These are phyloP conservation scores for Pseudogymnoascus sp. DNA, from an alignment of 2,329 filamentous ascomycete species.

Conservation along the genomic window DNA sequence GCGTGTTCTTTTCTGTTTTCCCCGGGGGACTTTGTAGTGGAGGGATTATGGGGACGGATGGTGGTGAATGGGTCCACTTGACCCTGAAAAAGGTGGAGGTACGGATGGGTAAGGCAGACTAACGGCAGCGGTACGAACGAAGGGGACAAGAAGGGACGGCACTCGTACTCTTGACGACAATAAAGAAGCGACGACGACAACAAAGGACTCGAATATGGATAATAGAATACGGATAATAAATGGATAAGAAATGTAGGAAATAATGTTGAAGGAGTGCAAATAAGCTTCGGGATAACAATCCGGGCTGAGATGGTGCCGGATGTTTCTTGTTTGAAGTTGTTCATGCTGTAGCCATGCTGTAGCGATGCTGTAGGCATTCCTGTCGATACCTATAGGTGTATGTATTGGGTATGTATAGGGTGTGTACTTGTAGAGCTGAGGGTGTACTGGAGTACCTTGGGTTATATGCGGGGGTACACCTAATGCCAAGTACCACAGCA, in stretches of 20 bases:
- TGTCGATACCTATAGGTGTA: not conserved
- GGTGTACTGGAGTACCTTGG: not conserved
- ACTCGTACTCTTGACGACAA: not conserved
- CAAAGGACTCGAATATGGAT: not conserved
- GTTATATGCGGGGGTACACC: not conserved
- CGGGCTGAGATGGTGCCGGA: not conserved
- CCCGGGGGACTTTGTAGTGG: not conserved
- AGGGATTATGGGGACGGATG: not conserved
- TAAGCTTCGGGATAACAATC: slow-evolving; percentile 1
- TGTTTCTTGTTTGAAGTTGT: not conserved
- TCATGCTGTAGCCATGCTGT: not conserved
- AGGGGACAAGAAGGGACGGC: not conserved
- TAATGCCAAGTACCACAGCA: not conserved
- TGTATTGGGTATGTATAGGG: not conserved
- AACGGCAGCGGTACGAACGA: not conserved
- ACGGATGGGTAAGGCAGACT: not conserved
- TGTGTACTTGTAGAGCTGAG: not conserved
- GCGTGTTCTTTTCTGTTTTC: not conserved
- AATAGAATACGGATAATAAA: not conserved
- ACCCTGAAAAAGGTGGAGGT: slow-evolving; percentile 2
- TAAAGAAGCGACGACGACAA: not conserved
- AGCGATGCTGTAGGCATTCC: no score
- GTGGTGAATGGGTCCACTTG: not conserved
- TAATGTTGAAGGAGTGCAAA: not conserved
- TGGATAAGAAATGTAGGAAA: not conserved